Conservation (phyloP, 768 basidiomycete species). For the Hygrophorus pudorinus region DNA sequence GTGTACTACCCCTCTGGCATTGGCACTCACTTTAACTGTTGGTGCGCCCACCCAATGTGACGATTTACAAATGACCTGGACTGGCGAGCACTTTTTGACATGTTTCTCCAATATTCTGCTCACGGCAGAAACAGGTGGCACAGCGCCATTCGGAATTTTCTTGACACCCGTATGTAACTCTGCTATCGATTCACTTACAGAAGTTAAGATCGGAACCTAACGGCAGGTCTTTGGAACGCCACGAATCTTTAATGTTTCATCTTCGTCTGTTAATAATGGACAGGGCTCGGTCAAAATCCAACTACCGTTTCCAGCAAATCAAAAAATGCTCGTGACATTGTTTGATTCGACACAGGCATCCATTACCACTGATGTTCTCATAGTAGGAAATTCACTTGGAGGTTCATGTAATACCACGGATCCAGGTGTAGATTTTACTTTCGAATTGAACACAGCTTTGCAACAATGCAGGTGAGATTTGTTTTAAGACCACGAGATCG, state of each 20-base stretch:
- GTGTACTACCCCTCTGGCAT: constrained; percentile 13
- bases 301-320: constrained; percentile 29
- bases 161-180: constrained; percentile 39
- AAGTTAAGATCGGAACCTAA: constrained; percentile 3
- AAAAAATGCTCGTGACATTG: constrained; percentile 49
- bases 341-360: constrained; percentile 72
- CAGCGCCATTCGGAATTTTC: constrained; percentile 39
- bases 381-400: constrained; percentile 35
- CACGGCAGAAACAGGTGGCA: constrained; percentile 36
- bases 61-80: constrained; percentile 50
- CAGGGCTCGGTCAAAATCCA: constrained; percentile 41
- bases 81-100: constrained; percentile 30
- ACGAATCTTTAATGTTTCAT: constrained; percentile 44
- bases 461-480: constrained; percentile 50
- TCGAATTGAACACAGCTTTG: constrained; percentile 40
- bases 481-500: constrained; percentile 3
- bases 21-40: constrained; percentile 38
- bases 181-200: neutral
- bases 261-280: constrained; percentile 41
- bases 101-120: constrained; percentile 2
- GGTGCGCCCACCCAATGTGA: constrained; percentile 49
- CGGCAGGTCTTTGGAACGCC: constrained; percentile 46
- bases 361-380: constrained; percentile 31
- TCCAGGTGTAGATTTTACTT: constrained; percentile 36
- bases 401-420: constrained; percentile 41